phyloP scores from a whole-genome alignment of 2,329 filamentous ascomycete species.

The Hymenoscyphus linearis region DNA sequence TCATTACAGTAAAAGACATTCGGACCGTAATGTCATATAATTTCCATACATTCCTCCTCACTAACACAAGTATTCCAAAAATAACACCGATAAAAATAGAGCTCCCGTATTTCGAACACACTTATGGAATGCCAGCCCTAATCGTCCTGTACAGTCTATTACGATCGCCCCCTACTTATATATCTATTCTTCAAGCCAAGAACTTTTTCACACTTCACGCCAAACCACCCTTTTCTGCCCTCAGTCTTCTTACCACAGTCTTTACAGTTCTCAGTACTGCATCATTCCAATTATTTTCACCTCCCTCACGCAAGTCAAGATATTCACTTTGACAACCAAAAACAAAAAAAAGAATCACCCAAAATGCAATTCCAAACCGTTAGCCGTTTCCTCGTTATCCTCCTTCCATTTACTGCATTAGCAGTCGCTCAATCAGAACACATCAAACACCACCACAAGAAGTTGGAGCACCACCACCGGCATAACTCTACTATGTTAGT shows the following conservation, averaged over 20 bases:
- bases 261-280: neutral
- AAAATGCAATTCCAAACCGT: neutral
- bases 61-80: neutral
- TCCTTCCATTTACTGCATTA: neutral
- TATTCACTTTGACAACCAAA: neutral
- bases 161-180: neutral
- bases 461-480: neutral
- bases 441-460: neutral
- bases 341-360: neutral
- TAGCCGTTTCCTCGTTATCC: neutral
- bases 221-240: neutral
- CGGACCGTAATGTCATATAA: neutral
- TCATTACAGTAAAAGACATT: neutral
- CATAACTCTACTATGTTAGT: neutral
- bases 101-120: neutral
- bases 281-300: neutral
- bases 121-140: conserved; percentile 3
- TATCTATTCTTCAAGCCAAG: neutral
- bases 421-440: neutral
- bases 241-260: neutral
- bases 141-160: neutral
- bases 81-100: neutral
- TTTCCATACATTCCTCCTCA: neutral
- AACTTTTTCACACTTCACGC: neutral
- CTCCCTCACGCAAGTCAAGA: neutral